phyloP scores from a whole-genome alignment of 2,329 filamentous ascomycete genomes.

The Aspergillus terreus region DNA sequence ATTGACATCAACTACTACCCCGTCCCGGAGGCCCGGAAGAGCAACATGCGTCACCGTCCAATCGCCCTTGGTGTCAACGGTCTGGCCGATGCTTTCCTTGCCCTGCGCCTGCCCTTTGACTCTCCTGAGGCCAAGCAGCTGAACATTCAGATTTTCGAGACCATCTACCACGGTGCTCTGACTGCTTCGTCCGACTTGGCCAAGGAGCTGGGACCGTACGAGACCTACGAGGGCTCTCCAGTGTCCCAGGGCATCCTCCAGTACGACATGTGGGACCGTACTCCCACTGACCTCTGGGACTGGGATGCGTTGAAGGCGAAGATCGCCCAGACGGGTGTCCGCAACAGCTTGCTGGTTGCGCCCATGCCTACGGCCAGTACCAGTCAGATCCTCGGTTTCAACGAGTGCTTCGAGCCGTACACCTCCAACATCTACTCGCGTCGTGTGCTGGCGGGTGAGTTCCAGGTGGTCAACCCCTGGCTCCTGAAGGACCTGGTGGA shows the following conservation, averaged over 20 bases:
- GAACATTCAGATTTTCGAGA: conserved; percentile 99
- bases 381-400: conserved; percentile 96
- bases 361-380: conserved; percentile 98
- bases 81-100: conserved; percentile 96
- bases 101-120: conserved; percentile 93
- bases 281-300: conserved; percentile 92
- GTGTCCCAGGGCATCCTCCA: conserved; percentile 94
- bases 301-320: conserved; percentile 85
- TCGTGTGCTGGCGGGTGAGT: conserved; percentile 94
- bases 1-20: conserved; percentile 99
- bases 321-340: conserved; percentile 88
- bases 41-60: conserved; percentile 95
- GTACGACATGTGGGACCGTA: conserved; percentile 98
- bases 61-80: conserved; percentile 97
- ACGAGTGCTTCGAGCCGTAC: conserved; percentile 99
- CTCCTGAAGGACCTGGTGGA: conserved; percentile 96
- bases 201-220: conserved; percentile 77
- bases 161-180: conserved; percentile 93
- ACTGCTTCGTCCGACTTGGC: conserved; percentile 86
- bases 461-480: conserved; percentile 99
- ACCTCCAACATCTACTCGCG: conserved; percentile 99
- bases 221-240: conserved; percentile 87
- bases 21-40: conserved; percentile 87
- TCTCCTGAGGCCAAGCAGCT: conserved; percentile 89
- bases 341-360: conserved; percentile 91